Conservation (phyloP, 2,329 filamentous ascomycete genomes). For the Fonsecaea pugnacius region DNA sequence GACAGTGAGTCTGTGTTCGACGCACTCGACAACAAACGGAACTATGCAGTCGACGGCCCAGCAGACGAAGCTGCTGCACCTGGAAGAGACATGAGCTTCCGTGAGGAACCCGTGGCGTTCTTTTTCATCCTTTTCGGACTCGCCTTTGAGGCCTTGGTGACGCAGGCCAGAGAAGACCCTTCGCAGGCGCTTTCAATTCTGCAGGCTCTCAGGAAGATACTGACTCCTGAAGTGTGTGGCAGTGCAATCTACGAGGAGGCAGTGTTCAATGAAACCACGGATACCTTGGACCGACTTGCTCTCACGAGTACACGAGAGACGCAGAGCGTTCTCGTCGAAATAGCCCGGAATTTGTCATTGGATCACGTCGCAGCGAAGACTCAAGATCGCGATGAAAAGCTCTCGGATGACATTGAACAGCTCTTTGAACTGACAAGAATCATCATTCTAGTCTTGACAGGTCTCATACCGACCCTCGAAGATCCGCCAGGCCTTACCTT, state of each 20-base stretch:
- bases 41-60: constrained; percentile 41
- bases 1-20: constrained; percentile 98
- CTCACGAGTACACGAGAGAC: constrained; percentile 88
- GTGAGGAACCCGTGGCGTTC: constrained; percentile 96
- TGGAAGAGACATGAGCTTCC: constrained; percentile 87
- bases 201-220: constrained; percentile 88
- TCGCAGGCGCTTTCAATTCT: constrained; percentile 87
- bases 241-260: constrained; percentile 96
- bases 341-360: constrained; percentile 85
- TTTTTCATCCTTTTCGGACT: constrained; percentile 98
- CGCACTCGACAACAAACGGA: constrained; percentile 81
- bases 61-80: constrained; percentile 25
- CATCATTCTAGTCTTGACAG: constrained; percentile 89
- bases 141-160: constrained; percentile 92
- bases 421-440: constrained; percentile 95
- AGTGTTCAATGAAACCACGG: constrained; percentile 96
- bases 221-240: constrained; percentile 91
- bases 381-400: constrained; percentile 69
- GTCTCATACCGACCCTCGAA: constrained; percentile 78
- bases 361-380: constrained; percentile 85
- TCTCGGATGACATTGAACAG: constrained; percentile 97
- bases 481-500: constrained; percentile 38
- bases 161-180: constrained; percentile 70
- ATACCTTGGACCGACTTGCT: constrained; percentile 87
- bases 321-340: constrained; percentile 90